Conservation (phyloP, 768 basidiomycete species). For the Tylopilus plumbeoviolaceoides region DNA sequence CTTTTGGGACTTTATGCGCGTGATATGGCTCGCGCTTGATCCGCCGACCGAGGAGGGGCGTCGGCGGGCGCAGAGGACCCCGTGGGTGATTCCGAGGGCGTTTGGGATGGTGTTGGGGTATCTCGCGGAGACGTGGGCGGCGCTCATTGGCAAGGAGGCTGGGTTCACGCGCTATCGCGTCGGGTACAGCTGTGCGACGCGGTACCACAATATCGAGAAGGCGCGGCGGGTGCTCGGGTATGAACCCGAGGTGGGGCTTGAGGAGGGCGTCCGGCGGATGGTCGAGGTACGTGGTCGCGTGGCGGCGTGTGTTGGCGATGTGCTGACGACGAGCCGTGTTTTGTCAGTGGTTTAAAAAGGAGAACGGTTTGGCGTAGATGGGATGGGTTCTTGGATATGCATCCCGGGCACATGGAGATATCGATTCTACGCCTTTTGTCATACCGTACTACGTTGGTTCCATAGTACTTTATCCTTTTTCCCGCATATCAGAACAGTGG, state of each 20-base stretch:
- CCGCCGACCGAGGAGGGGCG: slow-evolving; percentile 40
- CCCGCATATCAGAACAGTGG: too few species aligned
- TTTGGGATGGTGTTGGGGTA: slow-evolving; percentile 71
- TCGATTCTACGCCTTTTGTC: neutral
- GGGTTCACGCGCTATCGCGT: slow-evolving; percentile 86
- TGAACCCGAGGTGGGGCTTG: slow-evolving; percentile 83
- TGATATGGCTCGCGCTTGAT: slow-evolving; percentile 73
- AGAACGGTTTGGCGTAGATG: slow-evolving; percentile 27
- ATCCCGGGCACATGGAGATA: neutral
- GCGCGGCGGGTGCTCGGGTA: slow-evolving; percentile 89
- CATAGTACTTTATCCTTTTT: too few species aligned
- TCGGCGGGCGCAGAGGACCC: slow-evolving; percentile 36
- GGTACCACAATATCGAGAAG: slow-evolving; percentile 95
- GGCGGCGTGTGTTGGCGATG: neutral
- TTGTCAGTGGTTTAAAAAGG: slow-evolving; percentile 28
- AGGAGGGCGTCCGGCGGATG: slow-evolving; percentile 80
- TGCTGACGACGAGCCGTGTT: neutral
- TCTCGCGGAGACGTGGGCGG: slow-evolving; percentile 68
- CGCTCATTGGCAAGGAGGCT: slow-evolving; percentile 72
- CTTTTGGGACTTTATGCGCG: slow-evolving; percentile 91
- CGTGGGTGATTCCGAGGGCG: slow-evolving; percentile 51
- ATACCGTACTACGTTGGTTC: neutral
- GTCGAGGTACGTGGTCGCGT: slow-evolving; percentile 55
- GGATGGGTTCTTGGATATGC: neutral
- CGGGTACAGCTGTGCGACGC: slow-evolving; percentile 67